A percentile compares a stretch with the other conserved stretches of the same genome.
Conservation (phyloP, 441 rosid species). For the Dalechampia spathulata region DNA sequence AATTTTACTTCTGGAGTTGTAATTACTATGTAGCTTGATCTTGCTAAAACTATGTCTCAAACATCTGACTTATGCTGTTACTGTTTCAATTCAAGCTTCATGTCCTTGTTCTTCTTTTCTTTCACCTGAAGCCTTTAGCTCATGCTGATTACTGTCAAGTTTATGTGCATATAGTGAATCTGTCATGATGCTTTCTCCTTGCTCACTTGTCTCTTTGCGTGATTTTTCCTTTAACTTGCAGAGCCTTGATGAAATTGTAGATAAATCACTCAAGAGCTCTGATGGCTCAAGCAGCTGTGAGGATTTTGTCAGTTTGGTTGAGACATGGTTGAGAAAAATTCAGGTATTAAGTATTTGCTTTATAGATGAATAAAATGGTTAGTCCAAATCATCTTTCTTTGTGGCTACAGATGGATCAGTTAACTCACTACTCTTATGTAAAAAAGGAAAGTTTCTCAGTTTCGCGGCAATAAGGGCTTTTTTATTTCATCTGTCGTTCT, state of each 20-base stretch:
- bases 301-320: constrained; percentile 74
- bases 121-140: constrained; percentile 7
- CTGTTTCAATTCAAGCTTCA: background rate
- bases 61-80: background rate
- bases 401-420: background rate
- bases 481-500: too few species aligned
- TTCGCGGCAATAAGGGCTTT: too few species aligned
- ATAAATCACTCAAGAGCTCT: constrained; percentile 45
- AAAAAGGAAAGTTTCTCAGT: background rate
- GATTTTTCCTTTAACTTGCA: constrained; percentile 29
- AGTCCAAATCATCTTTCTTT: background rate
- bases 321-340: constrained; percentile 68
- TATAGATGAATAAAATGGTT: background rate
- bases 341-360: constrained; percentile 36
- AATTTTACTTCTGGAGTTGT: background rate
- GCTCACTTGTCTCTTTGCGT: constrained; percentile 7
- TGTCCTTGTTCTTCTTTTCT: background rate
- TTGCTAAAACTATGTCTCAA: background rate
- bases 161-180: background rate
- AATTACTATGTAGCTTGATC: background rate
- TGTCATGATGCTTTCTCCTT: background rate
- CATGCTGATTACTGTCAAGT: background rate
- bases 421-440: background rate
- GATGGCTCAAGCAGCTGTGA: constrained; percentile 64
- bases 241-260: constrained; percentile 77